phyloP scores from a whole-genome alignment of 1,139 yeast species.

The Saccharomyces pastorianus region DNA sequence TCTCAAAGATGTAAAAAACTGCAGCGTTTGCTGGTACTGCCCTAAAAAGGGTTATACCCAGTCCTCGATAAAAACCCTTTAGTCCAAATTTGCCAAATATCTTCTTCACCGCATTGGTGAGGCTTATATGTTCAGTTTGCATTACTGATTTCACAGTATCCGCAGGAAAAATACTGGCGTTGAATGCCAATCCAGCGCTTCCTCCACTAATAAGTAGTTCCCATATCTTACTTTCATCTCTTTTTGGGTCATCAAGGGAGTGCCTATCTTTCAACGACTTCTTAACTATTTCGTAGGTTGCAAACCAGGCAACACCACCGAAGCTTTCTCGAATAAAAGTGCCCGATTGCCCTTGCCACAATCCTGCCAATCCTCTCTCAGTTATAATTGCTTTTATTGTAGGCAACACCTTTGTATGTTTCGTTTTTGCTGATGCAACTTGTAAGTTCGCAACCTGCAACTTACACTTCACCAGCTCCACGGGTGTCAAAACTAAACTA shows the following conservation, averaged over 20 bases:
- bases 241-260: conserved; percentile 6
- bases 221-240: conserved; percentile 36
- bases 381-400: conserved; percentile 41
- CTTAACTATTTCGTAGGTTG: conserved; percentile 62
- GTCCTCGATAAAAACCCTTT: conserved; percentile 69
- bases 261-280: conserved; percentile 34
- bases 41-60: conserved; percentile 71
- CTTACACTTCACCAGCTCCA: conserved; percentile 80
- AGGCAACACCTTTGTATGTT: conserved; percentile 27
- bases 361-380: conserved; percentile 50
- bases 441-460: conserved; percentile 61
- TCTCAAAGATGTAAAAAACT: conserved; percentile 75
- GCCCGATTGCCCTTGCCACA: conserved; percentile 85
- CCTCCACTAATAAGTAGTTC: conserved; percentile 75
- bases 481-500: conserved; percentile 79
- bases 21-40: conserved; percentile 88
- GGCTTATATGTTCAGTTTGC: conserved; percentile 47
- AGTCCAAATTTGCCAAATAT: conserved; percentile 40
- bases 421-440: conserved; percentile 7
- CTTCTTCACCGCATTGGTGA: conserved; percentile 32
- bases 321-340: conserved; percentile 77
- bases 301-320: conserved; percentile 94
- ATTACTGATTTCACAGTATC: conserved; percentile 85
- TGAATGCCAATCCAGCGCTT: conserved; percentile 74
- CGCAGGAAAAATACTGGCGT: conserved; percentile 74